Evolutionary conservation across 2,329 filamentous ascomycete species (phyloP), one percentile per base, ranked within the genome.

Genomic region (Biscogniauxia mediterranea): DNA sequence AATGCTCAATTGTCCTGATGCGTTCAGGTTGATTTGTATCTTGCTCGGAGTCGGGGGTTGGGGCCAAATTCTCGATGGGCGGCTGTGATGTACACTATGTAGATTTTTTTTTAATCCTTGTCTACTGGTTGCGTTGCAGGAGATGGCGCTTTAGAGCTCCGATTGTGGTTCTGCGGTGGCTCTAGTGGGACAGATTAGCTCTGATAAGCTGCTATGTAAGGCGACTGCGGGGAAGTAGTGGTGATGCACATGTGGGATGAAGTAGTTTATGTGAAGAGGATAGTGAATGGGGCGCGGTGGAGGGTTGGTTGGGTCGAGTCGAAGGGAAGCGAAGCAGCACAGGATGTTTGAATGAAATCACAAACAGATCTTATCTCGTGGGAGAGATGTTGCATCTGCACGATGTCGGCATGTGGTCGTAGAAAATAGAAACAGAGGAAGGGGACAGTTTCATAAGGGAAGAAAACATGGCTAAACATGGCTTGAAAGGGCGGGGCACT

Each of bases 111-210:
- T 46, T 46, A 17, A 17, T 46, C 38, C 38, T 46, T 52, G 50
- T 52, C 21, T 52, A 25, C 17, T 52, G 50, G 50, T 52, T 52
- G 65, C 65, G 65, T 63, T 61, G 61, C 64, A 55, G 60, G 61
- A 65, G 62, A 64, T 64, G 64, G 61, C 54, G 38, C 38, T 46
- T 6, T 65, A 58, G 61, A 67, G 64, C 65, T 64, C 57, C 61
- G 64, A 61, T 66, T 61, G 64, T 65, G 62, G 63, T 61, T 61
- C 60, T 63, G 59, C 70, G 67, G 69, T 68, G 63, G 64, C 60
- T 63, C 61, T 71, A 66, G 69, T 68, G 63, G 64, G 58, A 65
- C 25, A 54, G 55, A 69, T 73, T 69, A 72, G 71, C 68, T 72
- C 64, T 72, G 71, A 71, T 72, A 69, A 71, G 68, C 65, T 68